These are phyloP conservation scores for Alternaria viburni DNA, from an alignment of 2,329 filamentous ascomycete genomes.

Conservation along the genomic window DNA sequence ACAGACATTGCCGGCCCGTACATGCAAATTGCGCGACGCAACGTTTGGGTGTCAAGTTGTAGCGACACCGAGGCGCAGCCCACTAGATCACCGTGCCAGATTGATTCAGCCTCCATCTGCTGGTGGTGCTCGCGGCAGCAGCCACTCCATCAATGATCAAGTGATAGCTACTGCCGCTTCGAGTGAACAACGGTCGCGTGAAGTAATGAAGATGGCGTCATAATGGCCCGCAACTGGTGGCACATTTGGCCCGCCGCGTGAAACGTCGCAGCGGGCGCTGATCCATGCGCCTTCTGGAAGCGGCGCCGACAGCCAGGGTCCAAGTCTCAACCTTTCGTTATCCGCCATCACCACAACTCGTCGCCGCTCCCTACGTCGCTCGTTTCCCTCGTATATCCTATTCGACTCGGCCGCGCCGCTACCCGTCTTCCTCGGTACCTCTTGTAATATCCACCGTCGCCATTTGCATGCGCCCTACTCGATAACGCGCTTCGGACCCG, in stretches of 20 bases:
- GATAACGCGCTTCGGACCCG: constrained; percentile 21
- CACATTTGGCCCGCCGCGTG: constrained; percentile 2
- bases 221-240: constrained; percentile 5
- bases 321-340: constrained; percentile 11
- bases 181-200: background rate
- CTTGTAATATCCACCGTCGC: constrained; percentile 8
- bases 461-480: constrained; percentile 36
- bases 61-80: background rate
- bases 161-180: no score
- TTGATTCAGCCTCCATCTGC: background rate
- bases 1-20: background rate
- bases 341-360: background rate
- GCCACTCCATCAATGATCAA: no score
- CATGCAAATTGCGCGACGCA: background rate
- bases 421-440: constrained; percentile 1
- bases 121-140: background rate
- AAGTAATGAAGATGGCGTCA: constrained; percentile 3
- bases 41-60: background rate
- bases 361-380: constrained; percentile 29
- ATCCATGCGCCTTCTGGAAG: constrained; percentile 20
- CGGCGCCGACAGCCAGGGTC: constrained; percentile 15
- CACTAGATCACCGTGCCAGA: background rate
- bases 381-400: constrained; percentile 20
- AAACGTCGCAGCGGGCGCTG: constrained; percentile 16
- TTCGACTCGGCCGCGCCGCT: constrained; percentile 13